These are phyloP conservation scores for Patellaria atrata DNA, from an alignment of 495 filamentous ascomycete genomes.

Conservation along the genomic window DNA sequence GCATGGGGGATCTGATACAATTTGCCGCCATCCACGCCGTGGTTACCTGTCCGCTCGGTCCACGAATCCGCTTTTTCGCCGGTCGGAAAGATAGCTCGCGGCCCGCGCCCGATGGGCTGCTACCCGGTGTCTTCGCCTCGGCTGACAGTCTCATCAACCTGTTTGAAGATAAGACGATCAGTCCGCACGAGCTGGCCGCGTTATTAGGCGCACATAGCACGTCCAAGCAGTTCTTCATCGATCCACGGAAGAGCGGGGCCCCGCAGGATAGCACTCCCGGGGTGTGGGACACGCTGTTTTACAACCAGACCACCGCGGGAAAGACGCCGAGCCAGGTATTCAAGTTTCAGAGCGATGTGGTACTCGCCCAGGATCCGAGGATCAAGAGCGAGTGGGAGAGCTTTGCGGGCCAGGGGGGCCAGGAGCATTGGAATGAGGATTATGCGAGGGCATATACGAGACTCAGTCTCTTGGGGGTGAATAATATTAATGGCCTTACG, in stretches of 20 bases:
- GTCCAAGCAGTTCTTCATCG: constrained; percentile 31
- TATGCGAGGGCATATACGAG: constrained; percentile 13
- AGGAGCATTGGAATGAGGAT: constrained; percentile 26
- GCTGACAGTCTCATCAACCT: constrained; percentile 29
- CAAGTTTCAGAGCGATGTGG: constrained; percentile 33
- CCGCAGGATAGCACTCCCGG: constrained; percentile 32
- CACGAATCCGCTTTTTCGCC: constrained; percentile 22
- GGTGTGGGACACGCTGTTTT: constrained; percentile 33
- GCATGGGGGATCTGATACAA: constrained; percentile 21
- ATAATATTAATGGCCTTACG: constrained; percentile 3
- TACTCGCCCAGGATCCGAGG: constrained; percentile 26
- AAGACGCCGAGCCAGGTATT: constrained; percentile 27
- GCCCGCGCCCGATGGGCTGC: constrained; percentile 20
- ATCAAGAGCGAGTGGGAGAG: constrained; percentile 24
- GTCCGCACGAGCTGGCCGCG: constrained; percentile 30
- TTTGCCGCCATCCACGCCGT: constrained; percentile 15
- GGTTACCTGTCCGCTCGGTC: constrained; percentile 15
- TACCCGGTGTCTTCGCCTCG: constrained; percentile 23
- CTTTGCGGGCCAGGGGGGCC: constrained; percentile 22
- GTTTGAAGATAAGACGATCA: constrained; percentile 36
- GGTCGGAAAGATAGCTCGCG: constrained; percentile 26
- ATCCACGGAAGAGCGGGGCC: constrained; percentile 19
- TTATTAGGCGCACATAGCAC: constrained; percentile 38
- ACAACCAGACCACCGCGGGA: constrained; percentile 25
- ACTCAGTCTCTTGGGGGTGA: constrained; percentile 11